Evolutionary conservation across 192 early-diverging fungal species (phyloP).

Genomic region (Rhizoclosmatium globosum): DNA sequence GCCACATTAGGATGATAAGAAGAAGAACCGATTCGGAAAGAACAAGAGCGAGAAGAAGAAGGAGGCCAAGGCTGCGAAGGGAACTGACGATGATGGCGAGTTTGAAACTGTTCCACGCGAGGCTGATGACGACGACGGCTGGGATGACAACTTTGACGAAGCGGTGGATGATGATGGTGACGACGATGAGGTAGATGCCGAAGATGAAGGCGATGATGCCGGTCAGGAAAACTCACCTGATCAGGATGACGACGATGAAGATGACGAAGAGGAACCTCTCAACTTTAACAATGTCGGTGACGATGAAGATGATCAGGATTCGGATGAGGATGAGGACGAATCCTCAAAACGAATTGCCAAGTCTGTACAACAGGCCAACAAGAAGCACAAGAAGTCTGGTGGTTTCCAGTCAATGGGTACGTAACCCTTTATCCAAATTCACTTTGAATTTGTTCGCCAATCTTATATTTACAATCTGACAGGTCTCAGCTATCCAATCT

Average conservation of each 20-base stretch:
- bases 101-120: slow-evolving; percentile 53
- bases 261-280: background rate
- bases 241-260: background rate
- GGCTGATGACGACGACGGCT: slow-evolving; percentile 46
- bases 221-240: background rate
- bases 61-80: slow-evolving; percentile 16
- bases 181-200: background rate
- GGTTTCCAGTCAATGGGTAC: slow-evolving; percentile 96
- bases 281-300: background rate
- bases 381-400: slow-evolving; percentile 94
- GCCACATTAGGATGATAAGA: background rate
- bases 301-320: slow-evolving; percentile 1
- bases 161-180: slow-evolving; percentile 31
- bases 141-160: slow-evolving; percentile 45
- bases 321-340: background rate
- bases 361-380: slow-evolving; percentile 73
- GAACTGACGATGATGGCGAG: slow-evolving; percentile 37
- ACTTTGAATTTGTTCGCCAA: background rate
- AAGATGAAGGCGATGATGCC: slow-evolving; percentile 5
- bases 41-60: background rate
- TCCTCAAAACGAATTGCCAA: background rate
- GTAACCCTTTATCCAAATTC: background rate
- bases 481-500: slow-evolving; percentile 83
- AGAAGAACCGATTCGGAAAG: background rate
- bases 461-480: background rate